These are phyloP conservation scores for Gorgonomyces haynaldii DNA, from an alignment of 192 early-diverging fungal species.

Conservation along the genomic window DNA sequence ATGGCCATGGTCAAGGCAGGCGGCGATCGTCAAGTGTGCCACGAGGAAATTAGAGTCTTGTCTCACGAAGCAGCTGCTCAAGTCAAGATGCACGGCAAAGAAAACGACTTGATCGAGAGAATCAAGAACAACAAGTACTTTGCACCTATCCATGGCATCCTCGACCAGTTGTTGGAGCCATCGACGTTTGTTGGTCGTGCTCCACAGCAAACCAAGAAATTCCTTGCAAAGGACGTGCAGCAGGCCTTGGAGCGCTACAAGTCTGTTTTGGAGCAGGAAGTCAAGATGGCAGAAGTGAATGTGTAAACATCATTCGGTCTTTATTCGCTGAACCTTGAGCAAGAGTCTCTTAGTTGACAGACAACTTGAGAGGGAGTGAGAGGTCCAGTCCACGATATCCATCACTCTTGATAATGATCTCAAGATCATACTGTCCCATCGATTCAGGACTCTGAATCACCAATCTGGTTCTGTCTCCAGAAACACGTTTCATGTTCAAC, in stretches of 20 bases:
- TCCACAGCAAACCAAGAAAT: constrained; percentile 81
- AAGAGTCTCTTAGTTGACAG: no score
- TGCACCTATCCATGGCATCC: constrained; percentile 64
- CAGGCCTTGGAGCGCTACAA: constrained; percentile 71
- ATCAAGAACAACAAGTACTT: constrained; percentile 78
- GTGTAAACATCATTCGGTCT: constrained; percentile 64
- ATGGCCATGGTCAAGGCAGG: constrained; percentile 98
- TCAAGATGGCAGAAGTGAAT: constrained; percentile 54
- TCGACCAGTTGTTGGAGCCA: constrained; percentile 64
- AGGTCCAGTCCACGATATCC: constrained; percentile 50
- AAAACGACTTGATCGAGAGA: constrained; percentile 92
- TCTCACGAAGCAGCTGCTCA: constrained; percentile 81
- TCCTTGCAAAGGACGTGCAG: constrained; percentile 68
- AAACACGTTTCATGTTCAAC: constrained; percentile 67
- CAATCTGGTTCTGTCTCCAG: constrained; percentile 37
- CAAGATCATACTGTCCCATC: constrained; percentile 44
- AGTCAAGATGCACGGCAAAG: constrained; percentile 84
- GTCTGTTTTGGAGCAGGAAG: constrained; percentile 42
- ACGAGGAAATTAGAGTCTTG: constrained; percentile 93
- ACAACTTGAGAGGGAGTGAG: no score
- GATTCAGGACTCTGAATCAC: constrained; percentile 54
- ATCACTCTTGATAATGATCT: constrained; percentile 58
- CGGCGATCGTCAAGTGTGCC: constrained; percentile 89
- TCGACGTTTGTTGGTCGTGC: constrained; percentile 89
- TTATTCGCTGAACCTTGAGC: no score